Percentiles rank a stretch among this genome's conserved stretches.
These are phyloP conservation scores for Botrytis porri DNA, from an alignment of 2,329 filamentous ascomycete species.

Conservation along the genomic window DNA sequence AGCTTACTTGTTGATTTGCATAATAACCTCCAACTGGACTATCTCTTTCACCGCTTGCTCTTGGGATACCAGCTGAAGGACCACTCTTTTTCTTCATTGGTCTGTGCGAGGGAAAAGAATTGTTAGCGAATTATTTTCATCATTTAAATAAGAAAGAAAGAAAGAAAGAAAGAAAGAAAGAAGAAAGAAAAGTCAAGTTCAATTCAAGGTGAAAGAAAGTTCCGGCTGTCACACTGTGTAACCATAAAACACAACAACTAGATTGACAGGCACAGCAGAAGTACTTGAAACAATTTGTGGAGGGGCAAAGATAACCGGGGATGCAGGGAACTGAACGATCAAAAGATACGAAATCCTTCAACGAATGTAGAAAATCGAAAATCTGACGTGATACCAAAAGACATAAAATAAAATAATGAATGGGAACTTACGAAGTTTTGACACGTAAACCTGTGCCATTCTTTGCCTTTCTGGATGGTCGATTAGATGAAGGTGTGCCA, in stretches of 20 bases:
- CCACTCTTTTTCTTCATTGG: slow-evolving; percentile 66
- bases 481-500: slow-evolving; percentile 53
- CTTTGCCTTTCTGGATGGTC: slow-evolving; percentile 57
- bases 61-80: slow-evolving; percentile 66
- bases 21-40: slow-evolving; percentile 51
- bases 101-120: slow-evolving; percentile 43
- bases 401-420: slow-evolving; percentile 22
- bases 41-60: slow-evolving; percentile 60
- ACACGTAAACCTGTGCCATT: slow-evolving; percentile 56
- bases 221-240: slow-evolving; percentile 31
- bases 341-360: slow-evolving; percentile 14
- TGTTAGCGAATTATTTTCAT: slow-evolving; percentile 28
- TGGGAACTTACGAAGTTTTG: slow-evolving; percentile 64
- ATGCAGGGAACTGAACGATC: background rate
- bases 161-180: slow-evolving; percentile 11
- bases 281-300: slow-evolving; percentile 12
- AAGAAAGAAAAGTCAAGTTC: background rate
- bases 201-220: slow-evolving; percentile 15
- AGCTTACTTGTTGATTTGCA: slow-evolving; percentile 12
- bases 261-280: slow-evolving; percentile 7
- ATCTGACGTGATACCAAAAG: slow-evolving; percentile 18
- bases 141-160: slow-evolving; percentile 9
- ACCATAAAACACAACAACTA: slow-evolving; percentile 24
- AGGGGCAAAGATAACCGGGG: background rate
- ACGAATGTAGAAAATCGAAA: slow-evolving; percentile 14